Evolutionary conservation across 1,139 yeast genomes (phyloP).

Genomic region (Waltiozyma sp.): DNA sequence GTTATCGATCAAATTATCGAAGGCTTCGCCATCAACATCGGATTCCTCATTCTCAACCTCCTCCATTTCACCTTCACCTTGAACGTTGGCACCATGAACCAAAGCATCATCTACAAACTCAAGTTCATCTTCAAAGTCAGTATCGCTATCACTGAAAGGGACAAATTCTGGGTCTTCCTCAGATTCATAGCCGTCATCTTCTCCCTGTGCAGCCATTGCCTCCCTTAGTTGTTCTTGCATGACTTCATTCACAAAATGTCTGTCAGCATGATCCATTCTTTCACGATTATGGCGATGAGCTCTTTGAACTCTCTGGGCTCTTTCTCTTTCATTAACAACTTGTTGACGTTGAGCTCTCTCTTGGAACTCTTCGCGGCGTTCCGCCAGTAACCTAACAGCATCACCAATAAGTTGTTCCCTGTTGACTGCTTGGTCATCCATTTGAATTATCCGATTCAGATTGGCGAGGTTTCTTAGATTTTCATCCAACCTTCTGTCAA

Average conservation of each 20-base stretch:
- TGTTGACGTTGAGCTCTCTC: background rate
- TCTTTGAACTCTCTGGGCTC: background rate
- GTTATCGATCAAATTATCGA: background rate
- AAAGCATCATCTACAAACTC: background rate
- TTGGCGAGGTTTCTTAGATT: conserved; percentile 5
- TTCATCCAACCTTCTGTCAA: conserved; percentile 15
- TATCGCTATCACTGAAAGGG: conserved; percentile 7
- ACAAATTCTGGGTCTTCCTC: conserved; percentile 14
- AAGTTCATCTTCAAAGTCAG: conserved; percentile 7
- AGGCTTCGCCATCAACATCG: background rate
- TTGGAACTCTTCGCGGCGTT: conserved; percentile 4
- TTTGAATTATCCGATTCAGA: conserved; percentile 2
- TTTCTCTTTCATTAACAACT: background rate
- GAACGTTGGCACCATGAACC: too few relatives aligned
- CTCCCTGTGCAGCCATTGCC: conserved; percentile 1
- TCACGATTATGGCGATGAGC: background rate
- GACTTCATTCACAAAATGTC: background rate
- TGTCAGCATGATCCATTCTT: background rate
- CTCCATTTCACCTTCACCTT: background rate
- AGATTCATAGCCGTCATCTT: conserved; percentile 4
- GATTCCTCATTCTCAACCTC: conserved; percentile 6
- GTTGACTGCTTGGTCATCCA: conserved; percentile 1
- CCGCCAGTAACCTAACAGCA: conserved; percentile 4
- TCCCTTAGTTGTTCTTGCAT: background rate
- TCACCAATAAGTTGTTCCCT: conserved; percentile 7